phyloP scores from a whole-genome alignment of 768 basidiomycete genomes.

The Hortiboletus campestris region DNA sequence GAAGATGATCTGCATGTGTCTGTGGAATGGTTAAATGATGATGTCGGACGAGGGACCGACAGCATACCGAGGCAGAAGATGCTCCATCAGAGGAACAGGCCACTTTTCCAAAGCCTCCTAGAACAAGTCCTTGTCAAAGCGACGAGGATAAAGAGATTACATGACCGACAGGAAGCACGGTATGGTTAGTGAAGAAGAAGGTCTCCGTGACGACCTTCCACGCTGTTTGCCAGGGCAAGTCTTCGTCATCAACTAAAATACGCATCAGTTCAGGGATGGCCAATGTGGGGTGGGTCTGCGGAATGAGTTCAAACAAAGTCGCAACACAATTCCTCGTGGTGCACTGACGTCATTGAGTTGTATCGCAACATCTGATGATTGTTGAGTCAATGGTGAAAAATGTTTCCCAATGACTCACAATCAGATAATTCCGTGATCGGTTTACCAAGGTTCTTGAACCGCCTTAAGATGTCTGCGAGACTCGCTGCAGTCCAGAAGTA shows the following conservation, averaged over 20 bases:
- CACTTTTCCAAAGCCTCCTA: slow-evolving; percentile 89
- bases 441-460: slow-evolving; percentile 88
- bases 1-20: slow-evolving; percentile 91
- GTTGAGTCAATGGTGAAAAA: slow-evolving; percentile 3
- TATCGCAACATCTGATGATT: slow-evolving; percentile 69
- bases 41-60: slow-evolving; percentile 1
- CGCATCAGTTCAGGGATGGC: slow-evolving; percentile 96
- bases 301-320: background rate
- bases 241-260: slow-evolving; percentile 89
- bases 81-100: slow-evolving; percentile 83
- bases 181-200: slow-evolving; percentile 96
- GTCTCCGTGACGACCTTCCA: slow-evolving; percentile 89
- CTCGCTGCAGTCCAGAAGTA: slow-evolving; percentile 94
- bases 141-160: background rate
- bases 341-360: slow-evolving; percentile 85
- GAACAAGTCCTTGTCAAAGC: background rate
- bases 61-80: slow-evolving; percentile 71
- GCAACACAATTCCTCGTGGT: background rate
- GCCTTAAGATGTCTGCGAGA: slow-evolving; percentile 83
- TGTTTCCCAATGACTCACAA: slow-evolving; percentile 43
- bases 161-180: slow-evolving; percentile 75
- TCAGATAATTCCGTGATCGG: slow-evolving; percentile 81
- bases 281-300: slow-evolving; percentile 91
- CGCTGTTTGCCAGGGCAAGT: slow-evolving; percentile 75
- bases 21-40: slow-evolving; percentile 9